These are phyloP conservation scores for Anthoceros angustus DNA, from an alignment of 225 moss, liverwort and hornwort species.

Conservation along the genomic window DNA sequence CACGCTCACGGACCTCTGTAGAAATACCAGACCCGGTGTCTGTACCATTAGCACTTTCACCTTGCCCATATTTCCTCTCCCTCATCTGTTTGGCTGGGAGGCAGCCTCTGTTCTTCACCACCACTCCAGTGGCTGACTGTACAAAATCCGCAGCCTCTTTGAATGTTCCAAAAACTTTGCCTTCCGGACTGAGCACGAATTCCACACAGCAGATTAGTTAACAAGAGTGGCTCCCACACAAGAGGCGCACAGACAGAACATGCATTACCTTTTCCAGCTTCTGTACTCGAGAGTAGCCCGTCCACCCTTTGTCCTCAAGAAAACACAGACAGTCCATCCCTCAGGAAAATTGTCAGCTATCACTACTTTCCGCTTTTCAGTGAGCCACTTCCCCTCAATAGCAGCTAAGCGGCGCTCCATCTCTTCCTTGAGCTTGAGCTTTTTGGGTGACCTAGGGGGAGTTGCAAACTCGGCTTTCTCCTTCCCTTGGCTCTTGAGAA, in stretches of 20 bases:
- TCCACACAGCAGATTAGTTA: neutral
- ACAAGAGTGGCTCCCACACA: neutral
- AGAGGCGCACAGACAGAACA: neutral
- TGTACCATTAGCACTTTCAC: neutral
- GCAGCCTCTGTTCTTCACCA: neutral
- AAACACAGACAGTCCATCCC: neutral
- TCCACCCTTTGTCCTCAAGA: neutral
- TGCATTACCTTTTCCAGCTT: neutral
- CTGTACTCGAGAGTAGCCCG: slow-evolving; percentile 2
- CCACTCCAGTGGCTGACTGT: neutral
- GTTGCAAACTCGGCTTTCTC: neutral
- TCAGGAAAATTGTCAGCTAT: neutral
- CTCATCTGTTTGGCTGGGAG: neutral
- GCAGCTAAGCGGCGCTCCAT: slow-evolving; percentile 3
- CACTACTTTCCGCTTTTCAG: neutral
- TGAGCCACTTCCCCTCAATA: neutral
- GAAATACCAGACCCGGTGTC: no score
- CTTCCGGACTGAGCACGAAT: neutral
- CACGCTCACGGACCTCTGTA: no score
- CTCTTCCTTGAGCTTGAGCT: neutral
- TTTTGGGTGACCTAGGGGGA: neutral
- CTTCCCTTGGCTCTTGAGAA: neutral
- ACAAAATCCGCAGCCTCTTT: neutral
- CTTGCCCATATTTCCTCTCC: neutral
- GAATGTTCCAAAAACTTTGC: neutral